These are phyloP conservation scores for Grammothele lineata DNA, from an alignment of 768 basidiomycete species.

Conservation along the genomic window DNA sequence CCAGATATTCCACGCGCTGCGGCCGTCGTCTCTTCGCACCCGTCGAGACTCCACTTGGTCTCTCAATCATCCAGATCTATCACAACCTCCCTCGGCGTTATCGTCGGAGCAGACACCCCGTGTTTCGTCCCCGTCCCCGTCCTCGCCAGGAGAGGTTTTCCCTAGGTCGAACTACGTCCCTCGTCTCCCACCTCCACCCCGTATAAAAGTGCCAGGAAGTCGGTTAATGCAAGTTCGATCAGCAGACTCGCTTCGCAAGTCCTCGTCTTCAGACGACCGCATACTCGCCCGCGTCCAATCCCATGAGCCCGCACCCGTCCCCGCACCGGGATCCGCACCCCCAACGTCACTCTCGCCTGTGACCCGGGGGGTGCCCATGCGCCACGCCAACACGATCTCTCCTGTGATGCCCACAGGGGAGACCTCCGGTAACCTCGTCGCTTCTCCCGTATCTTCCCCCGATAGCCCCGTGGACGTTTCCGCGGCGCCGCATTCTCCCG, in stretches of 20 bases:
- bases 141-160: too few relatives aligned
- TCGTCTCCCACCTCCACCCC: constrained; percentile 2
- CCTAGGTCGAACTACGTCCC: background rate
- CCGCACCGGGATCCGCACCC: too few relatives aligned
- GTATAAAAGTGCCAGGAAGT: background rate
- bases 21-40: constrained; percentile 32
- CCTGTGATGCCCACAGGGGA: constrained; percentile 3
- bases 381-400: constrained; percentile 13
- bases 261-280: constrained; percentile 1
- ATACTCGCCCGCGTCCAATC: constrained; percentile 1
- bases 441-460: background rate
- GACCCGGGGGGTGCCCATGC: constrained; percentile 8
- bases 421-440: background rate
- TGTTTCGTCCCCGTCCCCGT: background rate
- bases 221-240: constrained; percentile 6
- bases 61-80: constrained; percentile 14
- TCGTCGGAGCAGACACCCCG: constrained; percentile 2
- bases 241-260: constrained; percentile 5
- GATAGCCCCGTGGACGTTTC: background rate
- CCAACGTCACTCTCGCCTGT: background rate
- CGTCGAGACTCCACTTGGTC: constrained; percentile 23
- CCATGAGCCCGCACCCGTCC: background rate
- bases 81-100: background rate
- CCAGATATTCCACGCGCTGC: constrained; percentile 53
- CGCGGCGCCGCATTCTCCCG: constrained; percentile 1